Base-by-base conservation (phyloP, 257 asterid species). In the Prunella vulgaris region DNA sequence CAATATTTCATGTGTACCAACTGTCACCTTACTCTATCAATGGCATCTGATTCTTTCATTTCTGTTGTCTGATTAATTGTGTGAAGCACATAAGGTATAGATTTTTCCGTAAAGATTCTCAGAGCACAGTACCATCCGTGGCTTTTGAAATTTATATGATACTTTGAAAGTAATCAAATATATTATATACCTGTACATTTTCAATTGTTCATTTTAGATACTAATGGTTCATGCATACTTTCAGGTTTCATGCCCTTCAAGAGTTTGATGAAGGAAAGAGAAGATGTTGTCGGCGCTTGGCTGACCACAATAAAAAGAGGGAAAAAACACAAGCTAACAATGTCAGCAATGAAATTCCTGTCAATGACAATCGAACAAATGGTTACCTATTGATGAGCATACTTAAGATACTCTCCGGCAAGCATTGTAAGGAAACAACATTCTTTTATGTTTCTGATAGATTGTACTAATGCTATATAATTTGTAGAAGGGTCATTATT, bases 201-300 rank as follows among this genome's bases (percentile, higher is more conserved):
- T 37, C 10, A 27, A 52, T 48, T 72, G 28, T 60, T 42, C 66
- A 2, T 60, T 42, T 48, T 24, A 2, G 38, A 15, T 76, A 70
- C 42, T 38, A 15, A 40, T 60, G 13, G 17, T 40, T 56, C 62
- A n/a, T 65, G 40, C 48, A 30, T 37, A 14, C 56, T 32, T 76
- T 44, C 81, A 90, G 97, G 82, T 90, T 90, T 79, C 97, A 90
- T 76, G 83, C 84, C 7, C 95, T 90, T 65, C 91, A 81, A 74
- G 97, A 90, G 86, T 90, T 90, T 59, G 97, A 90, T 67, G 91
- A 90, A 76, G 97, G 93, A 51, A 90, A 86, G 65, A 75, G 95
- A 77, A 87, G 97, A 77, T 90, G 97, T 28, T 87, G 92, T 4
- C 77, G 94, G 33, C 93, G 95, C 20, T 71, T 90, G 78, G 94